Evolutionary conservation across 768 basidiomycete species (phyloP), one percentile per base, ranked within the genome.

Genomic region (Psilocybe subaeruginosa): DNA sequence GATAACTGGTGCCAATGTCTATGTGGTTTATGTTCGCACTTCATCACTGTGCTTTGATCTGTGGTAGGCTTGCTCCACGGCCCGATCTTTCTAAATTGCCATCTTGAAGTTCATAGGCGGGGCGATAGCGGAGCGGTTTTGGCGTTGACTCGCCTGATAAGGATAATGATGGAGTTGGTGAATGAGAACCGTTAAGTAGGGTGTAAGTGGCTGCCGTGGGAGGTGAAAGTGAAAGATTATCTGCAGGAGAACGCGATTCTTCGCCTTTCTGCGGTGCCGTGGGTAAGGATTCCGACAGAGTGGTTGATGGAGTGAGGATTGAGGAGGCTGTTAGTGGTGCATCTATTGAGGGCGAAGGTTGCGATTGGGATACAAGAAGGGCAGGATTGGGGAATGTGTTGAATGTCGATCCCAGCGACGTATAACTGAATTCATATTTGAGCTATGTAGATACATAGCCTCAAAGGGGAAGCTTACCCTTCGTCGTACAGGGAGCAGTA

Each of bases 381-480:
- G 92, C 88, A 2, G 97, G 96, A 69, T 99, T 99, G 0, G 89
- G 95, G 71, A 89, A 90, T 0, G 97, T 99, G 76, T 99, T 97
- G 76, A 86, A 93, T 7, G 91, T 95, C 9, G 96, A 97, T 16
- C 97, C 97, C 17, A 99, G 85, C 4, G 97, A 98, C 2, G 97
- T 99, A 74, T 97, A 99, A n/a, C 95, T 97, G 64, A 48, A 43
- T 43, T 16, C 7, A 43, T n/a, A 8, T 7, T n/a, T 43, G 41
- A 43, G 41, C 2, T 43, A 43, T 12, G 41, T 12, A 43, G 14
- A 43, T 43, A 41, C 31, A 9, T 19, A 52, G 52, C 48, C 62
- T 41, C 19, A n/a, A 31, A n/a, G 5, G 7, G 29, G 14, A 52
- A 29, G 5, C 88, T 58, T 60, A 96, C 92, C 97, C 97, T 76